These are phyloP conservation scores for Oryza punctata DNA, from an alignment of 176 grass and related monocot species.

Conservation along the genomic window DNA sequence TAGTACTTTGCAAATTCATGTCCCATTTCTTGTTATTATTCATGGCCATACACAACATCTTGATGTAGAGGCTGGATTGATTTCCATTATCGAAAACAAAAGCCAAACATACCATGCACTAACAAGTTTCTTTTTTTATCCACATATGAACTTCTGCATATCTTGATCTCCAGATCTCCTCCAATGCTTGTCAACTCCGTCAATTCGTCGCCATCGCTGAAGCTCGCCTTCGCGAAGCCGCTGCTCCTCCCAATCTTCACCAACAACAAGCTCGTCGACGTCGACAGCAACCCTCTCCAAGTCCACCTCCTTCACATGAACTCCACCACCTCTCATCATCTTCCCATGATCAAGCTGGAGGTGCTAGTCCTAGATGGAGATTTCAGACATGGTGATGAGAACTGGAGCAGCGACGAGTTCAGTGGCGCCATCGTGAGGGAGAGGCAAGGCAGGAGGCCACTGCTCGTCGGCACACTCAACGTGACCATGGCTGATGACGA, in stretches of 20 bases:
- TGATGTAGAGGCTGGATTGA: too few relatives aligned
- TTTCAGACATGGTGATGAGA: slow-evolving; percentile 1
- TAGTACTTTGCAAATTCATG: neutral
- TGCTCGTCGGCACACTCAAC: slow-evolving; percentile 31
- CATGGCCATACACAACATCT: neutral
- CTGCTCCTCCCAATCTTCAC: slow-evolving; percentile 9
- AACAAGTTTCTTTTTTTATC: neutral
- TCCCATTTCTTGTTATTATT: too few relatives aligned
- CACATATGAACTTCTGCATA: neutral
- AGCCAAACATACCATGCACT: too few relatives aligned
- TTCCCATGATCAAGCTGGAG: slow-evolving; percentile 31
- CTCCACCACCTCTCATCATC: neutral
- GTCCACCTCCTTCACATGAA: neutral
- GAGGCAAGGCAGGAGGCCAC: slow-evolving; percentile 35
- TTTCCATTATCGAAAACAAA: too few relatives aligned
- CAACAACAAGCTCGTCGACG: slow-evolving; percentile 13
- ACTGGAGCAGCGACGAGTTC: slow-evolving; percentile 47
- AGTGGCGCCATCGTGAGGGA: slow-evolving; percentile 27
- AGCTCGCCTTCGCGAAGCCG: slow-evolving; percentile 12
- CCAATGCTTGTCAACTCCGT: neutral
- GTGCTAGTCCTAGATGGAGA: slow-evolving; percentile 47
- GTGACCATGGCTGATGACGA: neutral
- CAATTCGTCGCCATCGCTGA: neutral
- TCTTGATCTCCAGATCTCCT: slow-evolving; percentile 14
- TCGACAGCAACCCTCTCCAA: neutral